Base-by-base conservation (phyloP, 2,329 filamentous ascomycete genomes). In the Colletotrichum filicis region DNA sequence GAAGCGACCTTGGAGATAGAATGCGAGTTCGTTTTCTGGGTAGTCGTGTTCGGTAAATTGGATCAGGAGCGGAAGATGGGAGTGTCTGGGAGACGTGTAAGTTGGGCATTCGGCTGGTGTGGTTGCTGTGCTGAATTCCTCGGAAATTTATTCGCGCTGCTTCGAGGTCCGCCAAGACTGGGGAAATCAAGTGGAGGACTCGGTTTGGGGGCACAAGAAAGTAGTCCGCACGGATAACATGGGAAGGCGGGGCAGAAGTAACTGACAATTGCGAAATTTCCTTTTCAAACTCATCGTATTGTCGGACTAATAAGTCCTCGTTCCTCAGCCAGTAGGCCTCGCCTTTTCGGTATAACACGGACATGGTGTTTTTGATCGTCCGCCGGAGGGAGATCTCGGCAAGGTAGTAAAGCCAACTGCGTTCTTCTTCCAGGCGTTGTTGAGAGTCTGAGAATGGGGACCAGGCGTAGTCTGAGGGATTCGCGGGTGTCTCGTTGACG, bases 311-410 rank as follows among this genome's bases (percentile, higher is more conserved):
- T 4, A 60, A 26, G 1, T 32, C 16, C 26, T 49, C 28, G 55
- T 68, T 62, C n/a, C 16, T 37, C 19, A 72, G 37, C 72, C 72
- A 74, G 59, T 68, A 68, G 11, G 32, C 30, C 12, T 69, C 63
- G 5, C 67, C 66, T 12, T 72, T 58, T 9, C 64, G 32, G 64
- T 74, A 74, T 2, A 74, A 32, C 12, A 74, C 37, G 7, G 52
- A 26, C 30, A 71, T 32, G 16, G 58, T 74, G 35, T 68, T 55
- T 7, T 79, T 76, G 1, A 78, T 67, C 5, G 76, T 78, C 6
- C 85, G 80, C 0, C 86, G 80, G 80, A 87, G 86, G 4, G 84
- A 87, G 42, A 89, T 87, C 37, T 86, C 88, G 2, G 87, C 87
- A 2, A 89, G 80, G 63, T 89, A 88, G 76, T 88, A 88, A 0